Evolutionary conservation across 2,329 filamentous ascomycete species (phyloP), one percentile per base, ranked within the genome.

Genomic region (Nothopassalora personata): DNA sequence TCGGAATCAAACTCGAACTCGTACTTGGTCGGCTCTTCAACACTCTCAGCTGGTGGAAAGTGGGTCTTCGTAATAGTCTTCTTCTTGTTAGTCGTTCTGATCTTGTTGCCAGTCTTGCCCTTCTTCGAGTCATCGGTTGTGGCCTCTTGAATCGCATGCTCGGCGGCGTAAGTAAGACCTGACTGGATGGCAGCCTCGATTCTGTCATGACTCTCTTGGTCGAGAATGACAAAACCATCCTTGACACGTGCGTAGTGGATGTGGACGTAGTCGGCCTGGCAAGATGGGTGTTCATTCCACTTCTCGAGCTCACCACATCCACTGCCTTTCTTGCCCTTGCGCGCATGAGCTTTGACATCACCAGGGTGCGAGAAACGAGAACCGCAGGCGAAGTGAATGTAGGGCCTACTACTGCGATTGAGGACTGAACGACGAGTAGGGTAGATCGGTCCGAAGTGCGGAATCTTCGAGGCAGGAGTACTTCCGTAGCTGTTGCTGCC

Each of bases 321-420:
- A 19, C 34, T 28, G 36, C 60, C 52, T 28, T 56, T 47, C 36
- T 57, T 52, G 31, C 50, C 53, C 7, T 63, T 62, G 28, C 50
- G 50, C 28, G 68, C 66, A 39, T 70, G 68, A 13, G 52, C 48
- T 30, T 64, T 63, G n/a, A 70, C 67, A 36, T 69, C 67, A 28
- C 59, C 46, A 7, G 67, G 67, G 51, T 69, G 65, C 10, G 54
- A 43, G 57, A 67, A 70, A 34, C 60, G 53, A 36, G 57, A 18
- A 33, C 65, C 67, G 55, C 67, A 70, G 33, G 58, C 28, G n/a
- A 47, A 45, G 56, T 70, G 67, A 36, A 68, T 64, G 60, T 70
- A 70, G 9, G 67, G 67, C 33, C 57, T 60, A 11, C 56, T 53
- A 30, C 36, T 34, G 18, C 66, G 65, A 9, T 63, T 51, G 34